phyloP scores from a whole-genome alignment of 345 rosid species.

The Triadica sebifera region DNA sequence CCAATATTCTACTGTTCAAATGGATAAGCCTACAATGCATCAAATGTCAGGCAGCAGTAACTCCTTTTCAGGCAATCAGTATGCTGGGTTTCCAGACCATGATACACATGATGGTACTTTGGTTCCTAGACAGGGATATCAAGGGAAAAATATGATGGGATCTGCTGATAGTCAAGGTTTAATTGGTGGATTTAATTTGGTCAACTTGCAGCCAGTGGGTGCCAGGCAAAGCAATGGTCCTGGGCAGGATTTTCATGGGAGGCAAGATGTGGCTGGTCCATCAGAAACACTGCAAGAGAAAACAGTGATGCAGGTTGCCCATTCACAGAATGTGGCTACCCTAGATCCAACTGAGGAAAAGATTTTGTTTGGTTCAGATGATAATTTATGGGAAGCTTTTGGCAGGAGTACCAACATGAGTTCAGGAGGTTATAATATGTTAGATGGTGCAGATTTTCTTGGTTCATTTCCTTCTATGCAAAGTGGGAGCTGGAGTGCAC shows the following conservation, averaged over 20 bases:
- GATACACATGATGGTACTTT: slow-evolving; percentile 44
- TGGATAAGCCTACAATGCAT: slow-evolving; percentile 45
- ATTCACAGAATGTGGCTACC: slow-evolving; percentile 55
- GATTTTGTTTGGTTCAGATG: slow-evolving; percentile 89
- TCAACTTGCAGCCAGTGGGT: slow-evolving; percentile 42
- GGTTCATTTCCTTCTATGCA: slow-evolving; percentile 68
- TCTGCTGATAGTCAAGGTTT: slow-evolving; percentile 40
- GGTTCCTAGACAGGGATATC: slow-evolving; percentile 51
- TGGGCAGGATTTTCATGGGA: slow-evolving; percentile 39
- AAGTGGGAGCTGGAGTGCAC: slow-evolving; percentile 99
- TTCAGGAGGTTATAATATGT: slow-evolving; percentile 42
- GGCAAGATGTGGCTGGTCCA: slow-evolving; percentile 39
- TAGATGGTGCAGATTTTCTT: slow-evolving; percentile 42
- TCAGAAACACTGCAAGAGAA: slow-evolving; percentile 46
- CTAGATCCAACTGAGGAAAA: slow-evolving; percentile 90
- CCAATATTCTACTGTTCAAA: slow-evolving; percentile 46
- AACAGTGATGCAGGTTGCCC: slow-evolving; percentile 28
- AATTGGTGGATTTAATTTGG: slow-evolving; percentile 40
- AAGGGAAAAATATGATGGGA: slow-evolving; percentile 36
- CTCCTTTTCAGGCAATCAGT: slow-evolving; percentile 49
- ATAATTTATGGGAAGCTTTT: slow-evolving; percentile 76
- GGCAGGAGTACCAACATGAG: slow-evolving; percentile 47
- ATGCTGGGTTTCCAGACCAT: slow-evolving; percentile 45
- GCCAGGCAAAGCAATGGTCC: slow-evolving; percentile 36
- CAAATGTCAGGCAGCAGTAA: slow-evolving; percentile 47